phyloP scores from a whole-genome alignment of 139 green algal species.

The Asterochloris sp. region DNA sequence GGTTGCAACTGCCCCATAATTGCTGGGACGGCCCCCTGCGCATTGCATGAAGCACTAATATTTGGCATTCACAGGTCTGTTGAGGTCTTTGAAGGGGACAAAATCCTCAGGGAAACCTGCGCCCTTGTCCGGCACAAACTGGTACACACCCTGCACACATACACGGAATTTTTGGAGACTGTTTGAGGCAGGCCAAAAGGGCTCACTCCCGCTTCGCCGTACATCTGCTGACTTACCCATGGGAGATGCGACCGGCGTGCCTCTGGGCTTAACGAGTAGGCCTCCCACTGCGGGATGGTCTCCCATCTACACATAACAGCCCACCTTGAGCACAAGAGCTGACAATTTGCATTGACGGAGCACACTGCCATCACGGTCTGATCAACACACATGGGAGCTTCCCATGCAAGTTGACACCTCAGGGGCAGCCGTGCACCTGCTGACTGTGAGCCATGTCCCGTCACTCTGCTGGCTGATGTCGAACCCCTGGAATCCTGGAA shows the following conservation, averaged over 20 bases:
- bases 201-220: no score
- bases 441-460: background rate
- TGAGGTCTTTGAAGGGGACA: slow-evolving; percentile 6
- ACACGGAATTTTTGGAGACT: background rate
- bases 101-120: slow-evolving; percentile 18
- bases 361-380: background rate
- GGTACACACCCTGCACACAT: slow-evolving; percentile 2
- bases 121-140: slow-evolving; percentile 15
- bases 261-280: background rate
- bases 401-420: background rate
- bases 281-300: slow-evolving; percentile 16
- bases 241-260: slow-evolving; percentile 11
- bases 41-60: background rate
- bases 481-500: slow-evolving; percentile 9
- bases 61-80: slow-evolving; percentile 13
- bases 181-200: background rate
- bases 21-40: background rate
- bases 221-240: background rate
- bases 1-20: background rate
- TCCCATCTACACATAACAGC: background rate
- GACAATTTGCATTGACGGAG: background rate
- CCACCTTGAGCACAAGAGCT: background rate
- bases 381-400: background rate
- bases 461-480: background rate
- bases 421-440: background rate